Base-by-base conservation (phyloP, 1,139 yeast genomes). In the Taphrina wiesneri region DNA sequence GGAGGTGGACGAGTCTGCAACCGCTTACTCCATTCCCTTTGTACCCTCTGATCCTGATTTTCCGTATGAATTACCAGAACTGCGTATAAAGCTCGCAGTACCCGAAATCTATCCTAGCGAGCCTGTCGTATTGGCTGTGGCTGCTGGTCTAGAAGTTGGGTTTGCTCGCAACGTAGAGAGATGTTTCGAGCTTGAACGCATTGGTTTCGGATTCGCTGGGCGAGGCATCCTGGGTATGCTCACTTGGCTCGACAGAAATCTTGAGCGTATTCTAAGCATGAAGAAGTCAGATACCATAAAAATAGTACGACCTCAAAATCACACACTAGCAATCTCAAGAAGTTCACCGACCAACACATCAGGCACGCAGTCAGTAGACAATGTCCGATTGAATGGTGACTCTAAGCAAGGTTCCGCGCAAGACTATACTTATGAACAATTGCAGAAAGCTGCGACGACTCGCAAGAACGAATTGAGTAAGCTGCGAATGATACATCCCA, bases 141-240 rank as follows among this genome's bases (percentile, higher is more conserved):
- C 85, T 60, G 87, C 82, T 28, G 90, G 86, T 52, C 86, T 88
- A n/a, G 91, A 93, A 0, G 77, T 85, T 67, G 93, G 93, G 0
- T 85, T 77, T 73, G 83, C 90, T 15, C 79, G 83, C 17, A 87
- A 87, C 71, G 79, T 88, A 15, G 93, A 88, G 72, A 71, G 77
- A 11, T 93, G 91, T 6, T 88, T 85, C 74, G 84, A 81, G 9
- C 75, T 15, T 15, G 64, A 60, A 23, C 49, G 43, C 7, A 34
- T 60, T 2, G 64, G 64, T 15, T 28, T 28, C 32, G 64, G 57
- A 2, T 39, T 39, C 49, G 56, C 57, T 15, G 57, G 57, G 6
- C 64, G 64, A 9, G 73, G 77, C 15, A 78, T 88, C 56, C 72
- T 80, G 32, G 84, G 86, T 3, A 83, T 84, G 77, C 70, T 87